phyloP scores from a whole-genome alignment of 1,284 basidiomycete genomes.

The Cutaneotrichosporon curvatum region DNA sequence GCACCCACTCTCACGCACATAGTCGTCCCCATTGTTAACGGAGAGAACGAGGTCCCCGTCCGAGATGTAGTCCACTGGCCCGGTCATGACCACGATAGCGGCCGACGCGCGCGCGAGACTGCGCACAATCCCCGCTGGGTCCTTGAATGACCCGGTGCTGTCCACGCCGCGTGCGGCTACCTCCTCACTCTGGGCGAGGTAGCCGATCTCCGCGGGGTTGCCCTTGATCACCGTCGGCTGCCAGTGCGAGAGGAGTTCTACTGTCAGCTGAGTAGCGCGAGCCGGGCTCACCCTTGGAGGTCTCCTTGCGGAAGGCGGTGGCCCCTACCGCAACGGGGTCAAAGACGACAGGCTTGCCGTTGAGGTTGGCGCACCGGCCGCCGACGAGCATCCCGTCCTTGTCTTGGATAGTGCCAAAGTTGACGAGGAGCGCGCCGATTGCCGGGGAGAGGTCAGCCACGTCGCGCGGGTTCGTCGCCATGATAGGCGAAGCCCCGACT shows the following conservation, averaged over 20 bases:
- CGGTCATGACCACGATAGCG: constrained; percentile 76
- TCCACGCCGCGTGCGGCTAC: constrained; percentile 83
- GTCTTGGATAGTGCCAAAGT: constrained; percentile 76
- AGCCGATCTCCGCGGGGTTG: constrained; percentile 83
- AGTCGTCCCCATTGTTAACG: constrained; percentile 66
- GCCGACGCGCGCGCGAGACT: constrained; percentile 71
- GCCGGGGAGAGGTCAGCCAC: constrained; percentile 69
- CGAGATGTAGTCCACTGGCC: constrained; percentile 75
- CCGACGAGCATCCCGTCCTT: constrained; percentile 76
- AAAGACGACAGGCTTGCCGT: constrained; percentile 74
- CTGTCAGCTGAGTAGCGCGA: constrained; percentile 1
- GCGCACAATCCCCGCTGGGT: constrained; percentile 66
- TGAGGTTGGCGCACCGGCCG: constrained; percentile 63
- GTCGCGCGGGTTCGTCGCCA: constrained; percentile 77
- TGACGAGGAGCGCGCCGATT: constrained; percentile 69
- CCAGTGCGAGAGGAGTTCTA: constrained; percentile 72
- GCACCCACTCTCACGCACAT: constrained; percentile 33
- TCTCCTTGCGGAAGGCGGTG: constrained; percentile 60
- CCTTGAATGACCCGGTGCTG: constrained; percentile 65
- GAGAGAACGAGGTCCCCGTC: constrained; percentile 66
- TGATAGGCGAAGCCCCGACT: constrained; percentile 84
- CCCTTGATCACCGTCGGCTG: constrained; percentile 92
- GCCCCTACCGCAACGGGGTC: constrained; percentile 94
- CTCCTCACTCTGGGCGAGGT: constrained; percentile 66
- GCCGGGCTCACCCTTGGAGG: constrained; percentile 44